phyloP scores from a whole-genome alignment of 2,329 filamentous ascomycete species.

The Neodidymelliopsis sp. region DNA sequence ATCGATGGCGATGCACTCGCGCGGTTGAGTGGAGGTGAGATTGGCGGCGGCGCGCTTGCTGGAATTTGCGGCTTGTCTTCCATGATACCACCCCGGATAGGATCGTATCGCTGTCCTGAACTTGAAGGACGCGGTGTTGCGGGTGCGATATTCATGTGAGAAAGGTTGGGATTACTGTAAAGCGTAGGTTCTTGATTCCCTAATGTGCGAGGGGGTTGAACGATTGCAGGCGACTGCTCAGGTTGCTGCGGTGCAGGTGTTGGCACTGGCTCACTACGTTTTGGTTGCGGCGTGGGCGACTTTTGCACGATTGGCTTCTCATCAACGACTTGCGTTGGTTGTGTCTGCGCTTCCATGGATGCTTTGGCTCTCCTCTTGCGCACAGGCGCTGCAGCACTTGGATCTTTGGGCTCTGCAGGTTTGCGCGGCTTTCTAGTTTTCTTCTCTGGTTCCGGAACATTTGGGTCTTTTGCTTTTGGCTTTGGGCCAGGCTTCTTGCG shows the following conservation, averaged over 20 bases:
- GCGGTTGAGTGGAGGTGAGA: slow-evolving; percentile 65
- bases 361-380: slow-evolving; percentile 60
- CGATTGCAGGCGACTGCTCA: slow-evolving; percentile 36
- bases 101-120: slow-evolving; percentile 87
- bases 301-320: slow-evolving; percentile 35
- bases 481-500: slow-evolving; percentile 56
- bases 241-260: slow-evolving; percentile 26
- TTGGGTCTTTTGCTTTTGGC: slow-evolving; percentile 48
- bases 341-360: slow-evolving; percentile 41
- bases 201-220: slow-evolving; percentile 43
- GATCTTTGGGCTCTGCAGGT: slow-evolving; percentile 58
- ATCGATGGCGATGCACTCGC: slow-evolving; percentile 93
- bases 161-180: slow-evolving; percentile 47
- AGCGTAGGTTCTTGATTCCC: slow-evolving; percentile 50
- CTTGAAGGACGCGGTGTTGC: slow-evolving; percentile 63
- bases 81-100: slow-evolving; percentile 72
- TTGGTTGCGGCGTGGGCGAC: slow-evolving; percentile 39
- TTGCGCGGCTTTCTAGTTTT: slow-evolving; percentile 57
- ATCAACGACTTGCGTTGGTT: slow-evolving; percentile 34
- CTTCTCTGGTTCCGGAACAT: slow-evolving; percentile 49
- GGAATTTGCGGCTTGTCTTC: slow-evolving; percentile 51
- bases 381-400: slow-evolving; percentile 51
- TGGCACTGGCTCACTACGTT: slow-evolving; percentile 36
- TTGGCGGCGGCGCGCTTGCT: slow-evolving; percentile 56
- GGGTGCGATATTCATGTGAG: slow-evolving; percentile 54